Base-by-base conservation (phyloP, 2,329 filamentous ascomycete species). In the Leptodontidium sp. region DNA sequence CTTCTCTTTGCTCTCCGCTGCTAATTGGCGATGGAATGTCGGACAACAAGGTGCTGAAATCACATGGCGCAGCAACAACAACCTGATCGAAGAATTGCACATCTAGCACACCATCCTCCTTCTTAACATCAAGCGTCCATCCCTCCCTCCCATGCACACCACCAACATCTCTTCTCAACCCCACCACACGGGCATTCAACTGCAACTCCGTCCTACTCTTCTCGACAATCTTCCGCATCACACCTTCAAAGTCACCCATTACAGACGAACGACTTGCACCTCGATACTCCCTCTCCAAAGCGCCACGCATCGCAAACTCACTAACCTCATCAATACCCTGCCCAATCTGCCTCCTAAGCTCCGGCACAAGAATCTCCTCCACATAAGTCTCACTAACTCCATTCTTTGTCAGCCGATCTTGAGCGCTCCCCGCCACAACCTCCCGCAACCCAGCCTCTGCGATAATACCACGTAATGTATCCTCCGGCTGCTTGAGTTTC, bases 71-170 rank as follows among this genome's bases (percentile, higher is more conserved):
- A 9, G 71, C 68, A 6, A 72, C 14, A 29, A 73, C 45, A 24
- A 73, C 43, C 24, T 70, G 61, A 43, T 73, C 70, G 21, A 70
- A 73, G 7, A 40, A 47, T 40, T 69, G 58, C 21, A 61, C 62
- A 9, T 8, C 11, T 6, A 40, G 1, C 9, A 43, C 55, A 43
- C 24, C 40, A 17, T 32, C 40, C n/a, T 26, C n/a, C 3, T 14
- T 29, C 15, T 7, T 12, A 40, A 57, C 24, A 4, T 68, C 49
- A 12, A 69, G 4, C 38, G 67, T 9, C 70, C 69, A 70, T 45
- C n/a, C 62, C 61, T 68, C 21, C 38, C 53, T 12, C 64, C 63
- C 32, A 43, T 29, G 6, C 38, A 21, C 2, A 29, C n/a, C 58
- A 26, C 43, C 21, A 45, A 57, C 17, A 0, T 26, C 14, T n/a